Evolutionary conservation across 83 land plant genomes (phyloP), one percentile per base, ranked within the genome.

Genomic region (Thuja plicata): DNA sequence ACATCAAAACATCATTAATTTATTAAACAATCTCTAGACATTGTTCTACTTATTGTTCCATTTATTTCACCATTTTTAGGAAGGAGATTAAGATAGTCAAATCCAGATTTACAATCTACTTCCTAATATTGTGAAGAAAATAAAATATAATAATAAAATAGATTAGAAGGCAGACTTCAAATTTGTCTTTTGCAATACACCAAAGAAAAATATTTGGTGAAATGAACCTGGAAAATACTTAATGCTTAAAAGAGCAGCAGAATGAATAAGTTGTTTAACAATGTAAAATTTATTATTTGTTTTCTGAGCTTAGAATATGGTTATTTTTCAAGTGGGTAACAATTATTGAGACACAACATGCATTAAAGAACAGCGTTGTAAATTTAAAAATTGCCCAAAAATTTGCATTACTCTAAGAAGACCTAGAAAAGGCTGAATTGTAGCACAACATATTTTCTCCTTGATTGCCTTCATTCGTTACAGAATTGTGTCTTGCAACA

Each of bases 181-280:
- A 8, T 45, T 43, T 82, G 16, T 27, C 43, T 45, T 43, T 81
- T 81, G 30, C 52, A 81, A 19, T 13, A 83, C 85, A 43, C 27
- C 16, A n/a, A 46, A 46, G n/a, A n/a, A 43, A 83, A 46, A 46
- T 27, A 32, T 84, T 84, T 5, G 0, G 32, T 84, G 86, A 52
- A 52, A 40, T 50, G 86, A 50, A 13, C 34, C 60, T 30, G 16
- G 37, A 84, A 84, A 52, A 24, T 84, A 32, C 86, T 50, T 84
- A 48, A 32, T 54, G 19, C 86, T 12, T 13, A 84, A 48, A 84
- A 48, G 57, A 84, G 38, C 57, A 37, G 34, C 85, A 83, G 52
- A 5, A 21, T 83, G 85, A 81, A 38, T 24, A 21, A 83, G 54
- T 27, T 43, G 34, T 83, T 83, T 83, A 46, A 83, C 85, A 82